Evolutionary conservation across 2,329 filamentous ascomycete species (phyloP).

Genomic region (Stachybotrys chartarum): DNA sequence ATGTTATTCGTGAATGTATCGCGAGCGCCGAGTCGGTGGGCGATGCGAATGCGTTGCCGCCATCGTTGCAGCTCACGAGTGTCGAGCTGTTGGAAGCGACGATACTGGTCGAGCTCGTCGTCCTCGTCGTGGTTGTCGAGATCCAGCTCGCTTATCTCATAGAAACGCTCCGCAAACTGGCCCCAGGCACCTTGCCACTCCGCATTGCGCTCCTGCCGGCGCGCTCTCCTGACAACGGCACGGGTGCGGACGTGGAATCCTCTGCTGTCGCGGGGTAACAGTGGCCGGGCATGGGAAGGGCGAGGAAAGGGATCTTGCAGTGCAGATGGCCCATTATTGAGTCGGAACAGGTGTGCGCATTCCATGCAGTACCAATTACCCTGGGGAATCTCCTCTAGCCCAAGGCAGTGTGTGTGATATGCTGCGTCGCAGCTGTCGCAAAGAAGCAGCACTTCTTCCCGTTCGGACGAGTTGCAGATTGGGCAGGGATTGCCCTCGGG

Average conservation of each 20-base stretch:
- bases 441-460: conserved; percentile 77
- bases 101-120: conserved; percentile 59
- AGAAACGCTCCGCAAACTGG: conserved; percentile 52
- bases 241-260: conserved; percentile 43
- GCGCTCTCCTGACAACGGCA: conserved; percentile 47
- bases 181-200: conserved; percentile 89
- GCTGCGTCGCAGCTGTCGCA: conserved; percentile 87
- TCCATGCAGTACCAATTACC: conserved; percentile 89
- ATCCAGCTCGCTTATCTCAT: conserved; percentile 44
- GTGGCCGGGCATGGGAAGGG: conserved; percentile 20
- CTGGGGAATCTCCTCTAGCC: conserved; percentile 66
- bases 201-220: conserved; percentile 60
- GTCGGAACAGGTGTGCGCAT: conserved; percentile 51
- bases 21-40: conserved; percentile 68
- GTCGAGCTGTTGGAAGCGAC: conserved; percentile 46
- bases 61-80: conserved; percentile 62
- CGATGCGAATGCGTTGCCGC: conserved; percentile 78
- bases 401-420: conserved; percentile 89
- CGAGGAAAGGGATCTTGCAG: conserved; percentile 26
- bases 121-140: conserved; percentile 39
- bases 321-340: conserved; percentile 20
- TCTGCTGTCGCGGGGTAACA: conserved; percentile 22
- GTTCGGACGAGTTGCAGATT: conserved; percentile 72
- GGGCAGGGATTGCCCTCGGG: conserved; percentile 69
- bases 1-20: conserved; percentile 63